Percentiles rank a stretch among this genome's conserved stretches.
These are phyloP conservation scores for Rhynchosporium agropyri DNA, from an alignment of 2,329 filamentous ascomycete species.

Conservation along the genomic window DNA sequence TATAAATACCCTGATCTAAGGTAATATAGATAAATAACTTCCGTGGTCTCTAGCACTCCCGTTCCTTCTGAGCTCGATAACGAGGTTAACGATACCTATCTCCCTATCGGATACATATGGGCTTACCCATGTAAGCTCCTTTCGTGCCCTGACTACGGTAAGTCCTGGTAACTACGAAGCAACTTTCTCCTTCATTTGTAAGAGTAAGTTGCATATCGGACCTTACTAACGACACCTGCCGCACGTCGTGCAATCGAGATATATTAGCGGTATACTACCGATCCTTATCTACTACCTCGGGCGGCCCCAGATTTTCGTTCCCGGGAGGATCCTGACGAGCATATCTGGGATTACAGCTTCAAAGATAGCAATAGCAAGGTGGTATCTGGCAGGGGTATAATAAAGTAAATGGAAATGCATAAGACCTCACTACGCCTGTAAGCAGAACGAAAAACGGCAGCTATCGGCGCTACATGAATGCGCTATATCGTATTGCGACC, in stretches of 20 bases:
- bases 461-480: slow-evolving; percentile 23
- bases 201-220: slow-evolving; percentile 25
- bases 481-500: slow-evolving; percentile 18
- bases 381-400: slow-evolving; percentile 24
- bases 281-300: slow-evolving; percentile 38
- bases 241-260: slow-evolving; percentile 34
- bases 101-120: slow-evolving; percentile 25
- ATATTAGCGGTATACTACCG: slow-evolving; percentile 39
- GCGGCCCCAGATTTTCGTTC: slow-evolving; percentile 37
- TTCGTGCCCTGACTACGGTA: slow-evolving; percentile 27
- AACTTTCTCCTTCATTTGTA: slow-evolving; percentile 32
- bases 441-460: slow-evolving; percentile 18
- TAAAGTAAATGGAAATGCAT: slow-evolving; percentile 25
- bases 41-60: slow-evolving; percentile 27
- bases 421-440: slow-evolving; percentile 20
- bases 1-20: slow-evolving; percentile 17
- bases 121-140: slow-evolving; percentile 27
- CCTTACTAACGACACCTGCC: slow-evolving; percentile 26
- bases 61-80: slow-evolving; percentile 29
- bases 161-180: slow-evolving; percentile 27
- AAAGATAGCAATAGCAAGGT: slow-evolving; percentile 37
- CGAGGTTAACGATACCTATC: slow-evolving; percentile 29
- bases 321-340: slow-evolving; percentile 38
- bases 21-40: slow-evolving; percentile 28
- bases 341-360: slow-evolving; percentile 37